Percentiles rank a stretch among this genome's conserved stretches.
phyloP scores from a whole-genome alignment of 805 yeast genomes.

The Metschnikowia colocasiae region DNA sequence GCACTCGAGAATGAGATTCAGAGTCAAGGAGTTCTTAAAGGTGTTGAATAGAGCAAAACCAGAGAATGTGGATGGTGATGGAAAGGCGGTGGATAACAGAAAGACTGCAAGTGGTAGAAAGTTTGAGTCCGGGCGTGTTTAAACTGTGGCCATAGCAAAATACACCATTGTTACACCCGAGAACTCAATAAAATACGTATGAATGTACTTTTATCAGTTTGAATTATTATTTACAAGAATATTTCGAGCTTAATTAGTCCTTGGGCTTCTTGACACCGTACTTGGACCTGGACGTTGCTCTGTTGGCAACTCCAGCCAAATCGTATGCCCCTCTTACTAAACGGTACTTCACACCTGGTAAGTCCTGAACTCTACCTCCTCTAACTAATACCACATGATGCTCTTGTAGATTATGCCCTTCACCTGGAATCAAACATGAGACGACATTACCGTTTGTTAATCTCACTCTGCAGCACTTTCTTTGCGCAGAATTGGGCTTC shows the following conservation, averaged over 20 bases:
- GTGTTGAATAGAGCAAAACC: conserved; percentile 96
- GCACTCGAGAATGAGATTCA: conserved; percentile 96
- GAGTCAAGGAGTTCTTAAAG: conserved; percentile 91
- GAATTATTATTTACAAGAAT: conserved; percentile 6
- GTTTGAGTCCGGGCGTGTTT: conserved; percentile 38
- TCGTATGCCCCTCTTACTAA: conserved; percentile 91
- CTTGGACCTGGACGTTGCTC: conserved; percentile 84
- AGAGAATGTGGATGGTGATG: conserved; percentile 76
- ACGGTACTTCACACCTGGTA: conserved; percentile 97
- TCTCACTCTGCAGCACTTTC: conserved; percentile 95
- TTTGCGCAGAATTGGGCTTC: conserved; percentile 96
- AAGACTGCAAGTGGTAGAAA: conserved; percentile 74
- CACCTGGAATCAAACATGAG: conserved; percentile 95
- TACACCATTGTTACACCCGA: background rate
- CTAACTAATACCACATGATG: conserved; percentile 93
- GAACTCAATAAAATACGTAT: background rate
- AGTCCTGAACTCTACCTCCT: conserved; percentile 98
- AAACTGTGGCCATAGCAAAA: background rate
- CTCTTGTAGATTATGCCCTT: conserved; percentile 97
- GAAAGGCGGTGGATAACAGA: conserved; percentile 43
- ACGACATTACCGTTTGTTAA: conserved; percentile 84
- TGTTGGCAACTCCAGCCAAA: conserved; percentile 90
- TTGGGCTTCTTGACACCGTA: conserved; percentile 90
- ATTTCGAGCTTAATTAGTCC: conserved; percentile 6
- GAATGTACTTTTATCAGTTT: background rate